phyloP scores from a whole-genome alignment of 1,284 basidiomycete genomes.

The Tilletia indica region DNA sequence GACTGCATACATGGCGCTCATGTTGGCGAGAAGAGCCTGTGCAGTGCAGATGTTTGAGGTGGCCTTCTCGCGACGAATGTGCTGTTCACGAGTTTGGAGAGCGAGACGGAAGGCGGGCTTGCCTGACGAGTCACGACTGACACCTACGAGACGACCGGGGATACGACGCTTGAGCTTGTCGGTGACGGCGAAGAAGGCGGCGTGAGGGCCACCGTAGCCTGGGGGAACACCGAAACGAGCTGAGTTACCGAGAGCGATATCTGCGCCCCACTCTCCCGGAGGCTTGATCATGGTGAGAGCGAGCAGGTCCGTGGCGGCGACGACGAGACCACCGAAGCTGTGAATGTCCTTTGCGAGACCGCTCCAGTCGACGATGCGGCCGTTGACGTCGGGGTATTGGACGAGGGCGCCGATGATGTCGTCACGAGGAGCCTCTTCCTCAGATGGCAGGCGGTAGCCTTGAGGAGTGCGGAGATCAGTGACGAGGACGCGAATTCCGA shows the following conservation, averaged over 20 bases:
- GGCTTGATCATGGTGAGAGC: slow-evolving; percentile 90
- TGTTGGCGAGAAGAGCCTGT: slow-evolving; percentile 53
- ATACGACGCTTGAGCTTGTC: slow-evolving; percentile 94
- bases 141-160: slow-evolving; percentile 89
- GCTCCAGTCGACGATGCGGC: slow-evolving; percentile 75
- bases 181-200: slow-evolving; percentile 91
- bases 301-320: slow-evolving; percentile 86
- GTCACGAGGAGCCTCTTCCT: slow-evolving; percentile 58
- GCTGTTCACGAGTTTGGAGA: slow-evolving; percentile 65
- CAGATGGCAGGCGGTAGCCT: slow-evolving; percentile 43
- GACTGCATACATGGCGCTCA: slow-evolving; percentile 63
- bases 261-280: slow-evolving; percentile 97
- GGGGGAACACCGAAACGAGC: slow-evolving; percentile 78
- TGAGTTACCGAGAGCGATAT: slow-evolving; percentile 91
- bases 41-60: slow-evolving; percentile 56
- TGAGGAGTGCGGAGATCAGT: slow-evolving; percentile 41
- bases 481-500: slow-evolving; percentile 49
- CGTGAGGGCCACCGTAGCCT: slow-evolving; percentile 60
- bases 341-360: slow-evolving; percentile 71
- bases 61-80: slow-evolving; percentile 56
- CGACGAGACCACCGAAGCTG: slow-evolving; percentile 72
- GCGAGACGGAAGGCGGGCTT: slow-evolving; percentile 87
- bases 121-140: slow-evolving; percentile 79
- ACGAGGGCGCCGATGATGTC: slow-evolving; percentile 83
- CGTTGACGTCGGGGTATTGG: slow-evolving; percentile 77